Evolutionary conservation across 768 basidiomycete species (phyloP).

Genomic region (Termitomyces sp.): DNA sequence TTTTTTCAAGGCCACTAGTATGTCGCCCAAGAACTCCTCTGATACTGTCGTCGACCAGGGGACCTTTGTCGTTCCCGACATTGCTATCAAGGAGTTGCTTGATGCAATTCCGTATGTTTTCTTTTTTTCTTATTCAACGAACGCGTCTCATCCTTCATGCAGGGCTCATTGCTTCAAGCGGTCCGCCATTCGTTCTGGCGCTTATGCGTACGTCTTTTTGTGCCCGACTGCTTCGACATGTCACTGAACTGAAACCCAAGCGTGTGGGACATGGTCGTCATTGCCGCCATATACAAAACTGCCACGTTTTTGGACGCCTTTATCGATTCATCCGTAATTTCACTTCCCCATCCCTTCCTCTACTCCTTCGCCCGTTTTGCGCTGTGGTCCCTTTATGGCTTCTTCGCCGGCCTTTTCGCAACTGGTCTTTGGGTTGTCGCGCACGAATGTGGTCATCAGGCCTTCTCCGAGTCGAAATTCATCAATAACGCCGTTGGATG

Average conservation of each 20-base stretch:
- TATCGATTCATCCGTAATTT: slow-evolving; percentile 51
- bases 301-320: slow-evolving; percentile 62
- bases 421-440: slow-evolving; percentile 95
- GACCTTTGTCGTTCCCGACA: slow-evolving; percentile 71
- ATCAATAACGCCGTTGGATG: slow-evolving; percentile 93
- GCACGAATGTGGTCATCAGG: slow-evolving; percentile 96
- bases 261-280: slow-evolving; percentile 70
- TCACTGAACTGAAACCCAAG: slow-evolving; percentile 29
- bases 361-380: slow-evolving; percentile 61
- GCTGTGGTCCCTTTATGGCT: slow-evolving; percentile 79
- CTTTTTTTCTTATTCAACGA: slow-evolving; percentile 1
- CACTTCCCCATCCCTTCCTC: slow-evolving; percentile 56
- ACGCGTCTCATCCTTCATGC: slow-evolving; percentile 4
- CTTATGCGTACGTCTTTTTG: slow-evolving; percentile 62
- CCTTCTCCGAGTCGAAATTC: slow-evolving; percentile 88
- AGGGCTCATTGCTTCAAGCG: slow-evolving; percentile 90
- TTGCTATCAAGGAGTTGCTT: slow-evolving; percentile 84
- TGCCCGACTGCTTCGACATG: background rate
- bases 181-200: slow-evolving; percentile 73
- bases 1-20: slow-evolving; percentile 20
- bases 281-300: slow-evolving; percentile 64
- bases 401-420: slow-evolving; percentile 78
- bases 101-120: slow-evolving; percentile 73
- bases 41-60: slow-evolving; percentile 50
- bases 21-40: slow-evolving; percentile 30